These are phyloP conservation scores for Mycena latifolia DNA, from an alignment of 768 basidiomycete genomes.

Conservation along the genomic window DNA sequence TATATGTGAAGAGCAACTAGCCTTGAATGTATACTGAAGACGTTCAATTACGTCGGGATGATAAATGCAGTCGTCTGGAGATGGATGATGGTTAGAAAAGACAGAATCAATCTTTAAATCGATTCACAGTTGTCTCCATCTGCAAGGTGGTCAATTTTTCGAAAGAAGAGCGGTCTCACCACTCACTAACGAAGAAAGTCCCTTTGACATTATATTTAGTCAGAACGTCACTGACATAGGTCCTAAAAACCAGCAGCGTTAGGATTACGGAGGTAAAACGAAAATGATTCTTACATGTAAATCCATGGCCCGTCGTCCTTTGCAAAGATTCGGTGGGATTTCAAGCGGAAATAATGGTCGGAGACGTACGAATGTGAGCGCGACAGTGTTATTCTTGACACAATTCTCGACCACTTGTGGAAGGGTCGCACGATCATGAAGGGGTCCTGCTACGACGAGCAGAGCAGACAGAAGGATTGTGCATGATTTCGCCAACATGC, in stretches of 20 bases:
- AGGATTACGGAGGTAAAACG: background rate
- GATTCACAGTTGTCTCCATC: constrained; percentile 38
- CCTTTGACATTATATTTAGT: constrained; percentile 31
- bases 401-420: constrained; percentile 5
- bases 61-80: constrained; percentile 43
- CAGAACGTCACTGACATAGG: constrained; percentile 25
- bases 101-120: background rate
- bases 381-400: constrained; percentile 17
- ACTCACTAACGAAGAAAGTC: constrained; percentile 48
- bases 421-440: background rate
- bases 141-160: background rate
- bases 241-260: background rate
- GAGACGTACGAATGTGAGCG: constrained; percentile 34
- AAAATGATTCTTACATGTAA: background rate
- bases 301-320: constrained; percentile 35
- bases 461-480: constrained; percentile 4
- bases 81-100: background rate
- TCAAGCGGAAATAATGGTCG: background rate
- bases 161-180: background rate
- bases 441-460: background rate
- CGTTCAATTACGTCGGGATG: constrained; percentile 32
- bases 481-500: background rate
- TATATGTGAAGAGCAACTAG: background rate
- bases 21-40: constrained; percentile 39
- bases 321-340: background rate